phyloP scores from a whole-genome alignment of 1,284 basidiomycete species.

The Lentinula novae-zelandiae region DNA sequence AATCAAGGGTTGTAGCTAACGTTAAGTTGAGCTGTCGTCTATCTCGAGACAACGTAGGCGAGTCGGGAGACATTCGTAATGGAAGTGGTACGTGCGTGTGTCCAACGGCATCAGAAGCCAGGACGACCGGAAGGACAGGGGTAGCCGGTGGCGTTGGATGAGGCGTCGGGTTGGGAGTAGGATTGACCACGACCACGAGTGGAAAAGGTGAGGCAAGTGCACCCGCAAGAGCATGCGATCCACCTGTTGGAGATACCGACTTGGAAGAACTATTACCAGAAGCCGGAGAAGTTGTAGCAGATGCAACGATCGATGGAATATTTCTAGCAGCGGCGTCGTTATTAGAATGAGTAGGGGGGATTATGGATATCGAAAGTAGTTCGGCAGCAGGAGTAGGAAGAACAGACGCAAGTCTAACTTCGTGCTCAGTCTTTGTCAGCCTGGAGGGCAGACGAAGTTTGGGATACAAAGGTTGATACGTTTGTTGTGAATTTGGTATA shows the following conservation, averaged over 20 bases:
- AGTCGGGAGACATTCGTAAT: not conserved
- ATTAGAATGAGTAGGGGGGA: constrained; percentile 6
- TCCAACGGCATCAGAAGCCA: not conserved
- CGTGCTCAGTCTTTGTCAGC: constrained; percentile 11
- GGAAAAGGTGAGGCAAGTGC: constrained; percentile 3
- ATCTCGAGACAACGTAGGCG: not conserved
- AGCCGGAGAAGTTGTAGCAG: not conserved
- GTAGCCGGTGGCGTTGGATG: constrained; percentile 14
- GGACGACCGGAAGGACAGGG: constrained; percentile 1
- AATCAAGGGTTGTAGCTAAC: not conserved
- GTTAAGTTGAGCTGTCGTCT: not conserved
- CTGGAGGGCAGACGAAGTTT: constrained; percentile 9
- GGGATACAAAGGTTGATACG: constrained; percentile 21
- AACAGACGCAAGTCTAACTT: not conserved
- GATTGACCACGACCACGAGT: constrained; percentile 12
- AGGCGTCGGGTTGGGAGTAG: constrained; percentile 11
- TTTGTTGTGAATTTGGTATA: constrained; percentile 30
- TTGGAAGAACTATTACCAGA: not conserved
- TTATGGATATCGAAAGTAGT: constrained; percentile 13
- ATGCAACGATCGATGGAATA: not conserved
- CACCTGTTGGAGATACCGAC: not conserved
- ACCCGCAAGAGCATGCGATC: constrained; percentile 3
- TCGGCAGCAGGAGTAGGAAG: constrained; percentile 15
- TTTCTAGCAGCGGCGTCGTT: not conserved
- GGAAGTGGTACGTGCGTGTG: not conserved